These are phyloP conservation scores for Trifolium pratense DNA, from an alignment of 306 rosid species.

Conservation along the genomic window DNA sequence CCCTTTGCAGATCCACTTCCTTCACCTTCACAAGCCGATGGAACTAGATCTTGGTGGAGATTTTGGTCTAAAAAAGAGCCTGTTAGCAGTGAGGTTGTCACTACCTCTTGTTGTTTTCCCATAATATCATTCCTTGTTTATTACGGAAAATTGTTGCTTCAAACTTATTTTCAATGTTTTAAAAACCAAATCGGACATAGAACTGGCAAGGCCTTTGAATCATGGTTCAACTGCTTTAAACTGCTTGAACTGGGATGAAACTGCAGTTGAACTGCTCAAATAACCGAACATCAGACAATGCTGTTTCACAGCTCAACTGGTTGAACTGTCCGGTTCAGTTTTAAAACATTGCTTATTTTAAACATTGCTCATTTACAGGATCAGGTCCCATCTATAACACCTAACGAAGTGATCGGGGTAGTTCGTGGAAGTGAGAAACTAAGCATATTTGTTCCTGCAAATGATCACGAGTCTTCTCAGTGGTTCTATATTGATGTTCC, in stretches of 20 bases:
- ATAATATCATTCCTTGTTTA: constrained; percentile 9
- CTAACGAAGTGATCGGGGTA: constrained; percentile 71
- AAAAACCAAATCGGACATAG: neutral
- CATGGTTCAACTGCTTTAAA: constrained; percentile 2
- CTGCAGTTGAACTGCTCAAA: neutral
- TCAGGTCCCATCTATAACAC: constrained; percentile 50
- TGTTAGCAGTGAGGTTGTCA: constrained; percentile 58
- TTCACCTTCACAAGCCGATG: constrained; percentile 47
- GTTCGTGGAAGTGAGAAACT: constrained; percentile 95
- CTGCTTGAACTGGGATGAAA: neutral
- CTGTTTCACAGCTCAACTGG: neutral
- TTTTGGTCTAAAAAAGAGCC: constrained; percentile 69
- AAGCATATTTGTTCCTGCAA: constrained; percentile 92
- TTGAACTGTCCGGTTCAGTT: neutral
- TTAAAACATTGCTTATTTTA: neutral
- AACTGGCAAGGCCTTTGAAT: neutral
- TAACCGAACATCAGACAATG: neutral
- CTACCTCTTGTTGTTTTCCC: constrained; percentile 12
- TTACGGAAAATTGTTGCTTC: constrained; percentile 3
- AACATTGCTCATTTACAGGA: constrained; percentile 51
- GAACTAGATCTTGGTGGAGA: constrained; percentile 82
- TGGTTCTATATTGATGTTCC: constrained; percentile 98
- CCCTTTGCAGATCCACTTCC: constrained; percentile 45
- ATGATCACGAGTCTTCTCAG: constrained; percentile 76
- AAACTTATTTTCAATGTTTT: constrained; percentile 31